Evolutionary conservation across 306 rosid species (phyloP).

Genomic region (Cucurbita maxima): DNA sequence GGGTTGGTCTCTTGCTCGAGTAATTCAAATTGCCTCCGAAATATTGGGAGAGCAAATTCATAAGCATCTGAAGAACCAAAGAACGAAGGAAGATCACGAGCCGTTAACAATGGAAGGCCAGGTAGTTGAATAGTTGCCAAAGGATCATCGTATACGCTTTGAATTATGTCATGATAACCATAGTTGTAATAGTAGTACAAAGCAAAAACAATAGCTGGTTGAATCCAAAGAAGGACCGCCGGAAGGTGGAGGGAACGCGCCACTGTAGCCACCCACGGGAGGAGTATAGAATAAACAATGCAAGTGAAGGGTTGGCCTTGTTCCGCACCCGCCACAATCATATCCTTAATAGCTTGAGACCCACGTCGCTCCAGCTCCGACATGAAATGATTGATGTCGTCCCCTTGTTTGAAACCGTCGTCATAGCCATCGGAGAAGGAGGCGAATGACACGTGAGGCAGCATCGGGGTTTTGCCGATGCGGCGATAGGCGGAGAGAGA

Average conservation of each 20-base stretch:
- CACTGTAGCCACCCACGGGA: constrained; percentile 18
- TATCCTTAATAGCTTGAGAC: constrained; percentile 5
- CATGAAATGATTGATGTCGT: neutral
- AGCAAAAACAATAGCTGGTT: neutral
- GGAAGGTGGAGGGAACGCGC: neutral
- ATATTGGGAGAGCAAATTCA: neutral
- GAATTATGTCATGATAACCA: constrained; percentile 9
- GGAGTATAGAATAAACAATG: constrained; percentile 9
- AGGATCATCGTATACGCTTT: too few relatives aligned
- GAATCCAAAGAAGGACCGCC: neutral
- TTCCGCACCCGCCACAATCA: neutral
- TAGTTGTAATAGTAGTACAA: neutral
- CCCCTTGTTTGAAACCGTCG: constrained; percentile 4
- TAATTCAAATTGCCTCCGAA: neutral
- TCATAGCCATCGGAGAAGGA: constrained; percentile 25
- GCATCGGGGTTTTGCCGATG: neutral
- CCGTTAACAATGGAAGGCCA: neutral
- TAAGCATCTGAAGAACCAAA: neutral
- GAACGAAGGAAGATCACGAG: constrained; percentile 7
- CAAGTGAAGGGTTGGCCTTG: constrained; percentile 13
- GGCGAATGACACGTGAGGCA: constrained; percentile 3
- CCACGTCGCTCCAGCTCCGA: constrained; percentile 8
- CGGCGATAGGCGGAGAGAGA: constrained; percentile 5
- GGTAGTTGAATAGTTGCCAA: too few relatives aligned
- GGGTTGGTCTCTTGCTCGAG: neutral